phyloP scores from a whole-genome alignment of 2,329 filamentous ascomycete species.

The Thielaviopsis punctulata region DNA sequence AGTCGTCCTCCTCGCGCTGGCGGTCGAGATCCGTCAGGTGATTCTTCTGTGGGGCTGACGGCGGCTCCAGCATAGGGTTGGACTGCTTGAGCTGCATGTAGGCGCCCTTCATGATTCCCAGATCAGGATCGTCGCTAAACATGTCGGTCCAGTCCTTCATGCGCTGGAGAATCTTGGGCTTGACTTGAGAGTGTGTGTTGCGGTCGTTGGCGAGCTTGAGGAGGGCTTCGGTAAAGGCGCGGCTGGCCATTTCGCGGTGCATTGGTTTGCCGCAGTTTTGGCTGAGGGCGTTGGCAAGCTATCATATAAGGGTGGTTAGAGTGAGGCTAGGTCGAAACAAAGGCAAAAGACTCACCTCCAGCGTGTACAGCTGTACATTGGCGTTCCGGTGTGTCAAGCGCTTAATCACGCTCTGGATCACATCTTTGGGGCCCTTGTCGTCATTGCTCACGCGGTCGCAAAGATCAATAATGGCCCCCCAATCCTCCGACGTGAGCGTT shows the following conservation, averaged over 20 bases:
- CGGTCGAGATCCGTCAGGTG: slow-evolving; percentile 79
- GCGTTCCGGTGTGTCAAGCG: slow-evolving; percentile 83
- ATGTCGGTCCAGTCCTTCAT: slow-evolving; percentile 96
- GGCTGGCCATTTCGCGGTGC: slow-evolving; percentile 77
- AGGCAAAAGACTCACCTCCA: slow-evolving; percentile 43
- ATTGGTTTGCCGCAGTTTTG: slow-evolving; percentile 80
- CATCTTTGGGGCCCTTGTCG: slow-evolving; percentile 55
- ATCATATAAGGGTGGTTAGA: slow-evolving; percentile 5
- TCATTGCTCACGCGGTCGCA: slow-evolving; percentile 42
- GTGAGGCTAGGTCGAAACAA: background rate
- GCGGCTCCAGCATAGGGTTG: slow-evolving; percentile 81
- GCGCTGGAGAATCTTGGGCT: slow-evolving; percentile 87
- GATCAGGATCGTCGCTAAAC: slow-evolving; percentile 74
- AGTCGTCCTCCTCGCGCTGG: slow-evolving; percentile 89
- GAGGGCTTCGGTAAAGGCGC: slow-evolving; percentile 86
- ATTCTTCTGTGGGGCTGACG: slow-evolving; percentile 84
- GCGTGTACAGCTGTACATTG: slow-evolving; percentile 88
- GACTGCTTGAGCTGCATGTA: slow-evolving; percentile 67
- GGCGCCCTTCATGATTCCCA: slow-evolving; percentile 95
- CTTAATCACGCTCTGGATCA: slow-evolving; percentile 79
- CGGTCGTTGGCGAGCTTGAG: slow-evolving; percentile 81
- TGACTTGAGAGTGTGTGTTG: slow-evolving; percentile 92
- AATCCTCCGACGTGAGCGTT: slow-evolving; percentile 75
- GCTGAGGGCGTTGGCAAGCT: slow-evolving; percentile 78
- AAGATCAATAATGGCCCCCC: slow-evolving; percentile 46